phyloP scores from a whole-genome alignment of 352 stramenopile genomes.

The Globisporangium paroecandrum region DNA sequence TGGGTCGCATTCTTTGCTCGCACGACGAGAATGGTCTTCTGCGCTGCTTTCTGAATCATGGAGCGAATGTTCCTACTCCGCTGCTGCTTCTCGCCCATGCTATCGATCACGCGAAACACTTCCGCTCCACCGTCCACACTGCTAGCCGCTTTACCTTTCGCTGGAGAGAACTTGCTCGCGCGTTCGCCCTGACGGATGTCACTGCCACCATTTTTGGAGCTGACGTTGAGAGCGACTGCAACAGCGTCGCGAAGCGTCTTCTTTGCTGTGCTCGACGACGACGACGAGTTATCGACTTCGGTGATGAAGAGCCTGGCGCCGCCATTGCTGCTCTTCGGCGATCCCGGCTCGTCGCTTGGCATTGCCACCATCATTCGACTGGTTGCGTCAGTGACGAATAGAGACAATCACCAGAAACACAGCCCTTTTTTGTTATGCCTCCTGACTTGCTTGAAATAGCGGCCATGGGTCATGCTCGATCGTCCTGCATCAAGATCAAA shows the following conservation, averaged over 20 bases:
- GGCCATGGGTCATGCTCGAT: background rate
- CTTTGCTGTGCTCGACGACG: background rate
- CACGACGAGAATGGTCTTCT: constrained; percentile 74
- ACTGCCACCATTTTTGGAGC: constrained; percentile 3
- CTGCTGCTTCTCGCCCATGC: constrained; percentile 41
- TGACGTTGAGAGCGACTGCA: background rate
- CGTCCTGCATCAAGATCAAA: background rate
- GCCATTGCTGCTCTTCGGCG: background rate
- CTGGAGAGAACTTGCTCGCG: constrained; percentile 11
- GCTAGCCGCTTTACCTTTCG: constrained; percentile 3
- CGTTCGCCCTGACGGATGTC: constrained; percentile 6
- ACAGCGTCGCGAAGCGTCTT: background rate
- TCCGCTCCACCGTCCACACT: constrained; percentile 22
- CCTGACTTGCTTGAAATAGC: constrained; percentile 3
- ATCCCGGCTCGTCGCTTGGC: background rate
- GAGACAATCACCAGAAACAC: background rate
- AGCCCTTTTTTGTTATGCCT: background rate
- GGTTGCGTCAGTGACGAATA: background rate
- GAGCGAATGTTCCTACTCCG: constrained; percentile 53
- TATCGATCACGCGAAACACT: constrained; percentile 53
- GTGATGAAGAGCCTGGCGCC: constrained; percentile 33
- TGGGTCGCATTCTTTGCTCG: constrained; percentile 69
- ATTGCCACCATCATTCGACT: background rate
- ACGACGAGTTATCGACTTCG: constrained; percentile 18
- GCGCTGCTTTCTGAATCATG: constrained; percentile 61